phyloP scores from a whole-genome alignment of 768 basidiomycete genomes.

The Xerocomellus intermedius region DNA sequence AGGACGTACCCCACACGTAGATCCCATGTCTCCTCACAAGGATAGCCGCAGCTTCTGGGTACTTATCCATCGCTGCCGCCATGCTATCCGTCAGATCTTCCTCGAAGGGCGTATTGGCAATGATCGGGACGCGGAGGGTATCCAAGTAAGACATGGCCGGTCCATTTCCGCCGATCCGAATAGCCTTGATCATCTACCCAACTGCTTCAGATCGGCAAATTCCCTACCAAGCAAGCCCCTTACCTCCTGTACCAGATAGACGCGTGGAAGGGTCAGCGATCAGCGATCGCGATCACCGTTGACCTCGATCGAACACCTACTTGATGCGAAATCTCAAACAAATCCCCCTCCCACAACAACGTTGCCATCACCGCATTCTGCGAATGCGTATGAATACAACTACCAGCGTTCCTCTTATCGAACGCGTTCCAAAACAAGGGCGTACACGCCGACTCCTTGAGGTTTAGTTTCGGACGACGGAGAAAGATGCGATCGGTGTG shows the following conservation, averaged over 20 bases:
- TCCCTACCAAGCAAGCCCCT: background rate
- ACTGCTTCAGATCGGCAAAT: background rate
- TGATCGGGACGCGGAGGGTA: constrained; percentile 83
- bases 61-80: constrained; percentile 78
- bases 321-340: constrained; percentile 83
- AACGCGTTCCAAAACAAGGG: constrained; percentile 94
- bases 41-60: constrained; percentile 75
- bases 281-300: background rate
- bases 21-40: constrained; percentile 79
- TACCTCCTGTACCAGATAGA: constrained; percentile 40
- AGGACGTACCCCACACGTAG: constrained; percentile 77
- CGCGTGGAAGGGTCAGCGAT: background rate
- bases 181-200: constrained; percentile 85
- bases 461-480: constrained; percentile 62
- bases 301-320: constrained; percentile 32
- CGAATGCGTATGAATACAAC: constrained; percentile 90
- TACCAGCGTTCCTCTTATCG: constrained; percentile 71
- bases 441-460: constrained; percentile 87
- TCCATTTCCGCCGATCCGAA: constrained; percentile 74
- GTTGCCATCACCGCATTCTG: constrained; percentile 91
- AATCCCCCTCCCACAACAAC: constrained; percentile 64
- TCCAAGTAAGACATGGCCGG: constrained; percentile 79
- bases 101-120: constrained; percentile 88
- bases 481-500: constrained; percentile 75
- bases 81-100: constrained; percentile 88